Evolutionary conservation across 352 stramenopile species (phyloP).

Genomic region (Thraustochytrium sp.): DNA sequence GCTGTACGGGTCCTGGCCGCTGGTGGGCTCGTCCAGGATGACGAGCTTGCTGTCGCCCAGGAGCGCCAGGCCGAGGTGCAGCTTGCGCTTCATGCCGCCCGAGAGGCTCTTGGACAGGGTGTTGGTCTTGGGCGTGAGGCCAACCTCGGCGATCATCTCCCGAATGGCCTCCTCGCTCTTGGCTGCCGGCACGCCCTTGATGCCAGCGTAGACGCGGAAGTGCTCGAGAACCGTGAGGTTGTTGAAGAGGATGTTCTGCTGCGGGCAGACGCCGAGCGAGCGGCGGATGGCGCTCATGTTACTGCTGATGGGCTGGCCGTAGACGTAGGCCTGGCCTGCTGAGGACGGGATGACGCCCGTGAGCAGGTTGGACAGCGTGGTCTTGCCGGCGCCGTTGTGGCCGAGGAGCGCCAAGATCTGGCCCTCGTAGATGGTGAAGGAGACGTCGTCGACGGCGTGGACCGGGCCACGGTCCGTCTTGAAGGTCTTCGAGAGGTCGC

Average conservation of each 20-base stretch:
- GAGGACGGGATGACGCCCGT: conserved; percentile 55
- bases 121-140: conserved; percentile 68
- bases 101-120: conserved; percentile 51
- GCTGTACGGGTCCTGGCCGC: conserved; percentile 67
- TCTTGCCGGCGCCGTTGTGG: conserved; percentile 87
- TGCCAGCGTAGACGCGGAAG: conserved; percentile 77
- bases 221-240: conserved; percentile 89
- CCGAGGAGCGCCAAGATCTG: conserved; percentile 84
- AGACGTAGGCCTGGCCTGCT: conserved; percentile 52
- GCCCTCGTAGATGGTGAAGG: conserved; percentile 70
- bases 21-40: conserved; percentile 73
- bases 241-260: conserved; percentile 90
- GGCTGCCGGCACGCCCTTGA: conserved; percentile 75
- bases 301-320: conserved; percentile 61
- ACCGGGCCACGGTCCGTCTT: background rate
- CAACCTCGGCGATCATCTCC: conserved; percentile 77
- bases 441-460: background rate
- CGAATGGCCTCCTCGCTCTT: conserved; percentile 68
- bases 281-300: conserved; percentile 79
- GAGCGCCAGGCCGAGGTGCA: conserved; percentile 68
- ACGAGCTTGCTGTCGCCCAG: conserved; percentile 72
- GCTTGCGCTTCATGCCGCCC: conserved; percentile 70
- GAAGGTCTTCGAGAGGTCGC: background rate
- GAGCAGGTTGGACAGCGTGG: conserved; percentile 83
- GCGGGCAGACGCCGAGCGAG: conserved; percentile 87